phyloP scores from a whole-genome alignment of 208 protist genomes.

The Trypanosoma congolense region DNA sequence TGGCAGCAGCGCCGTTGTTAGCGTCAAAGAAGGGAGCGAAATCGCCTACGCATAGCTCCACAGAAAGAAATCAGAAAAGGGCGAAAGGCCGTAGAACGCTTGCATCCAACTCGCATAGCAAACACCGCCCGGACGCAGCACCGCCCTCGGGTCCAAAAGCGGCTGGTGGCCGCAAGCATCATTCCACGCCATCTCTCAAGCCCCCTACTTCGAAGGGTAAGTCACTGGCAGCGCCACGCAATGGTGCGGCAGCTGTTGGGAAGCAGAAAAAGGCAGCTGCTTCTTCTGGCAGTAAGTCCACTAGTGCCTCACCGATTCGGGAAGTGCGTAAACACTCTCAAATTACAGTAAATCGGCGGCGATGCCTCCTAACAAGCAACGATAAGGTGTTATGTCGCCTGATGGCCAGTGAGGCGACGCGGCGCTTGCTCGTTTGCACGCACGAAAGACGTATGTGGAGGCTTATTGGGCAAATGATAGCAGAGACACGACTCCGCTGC shows the following conservation, averaged over 20 bases:
- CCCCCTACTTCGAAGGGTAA: no score
- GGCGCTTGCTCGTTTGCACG: background rate
- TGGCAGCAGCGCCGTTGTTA: background rate
- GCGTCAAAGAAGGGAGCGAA: background rate
- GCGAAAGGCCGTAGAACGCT: background rate
- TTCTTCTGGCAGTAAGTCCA: background rate
- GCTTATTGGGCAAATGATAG: background rate
- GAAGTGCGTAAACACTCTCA: background rate
- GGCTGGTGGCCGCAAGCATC: no score
- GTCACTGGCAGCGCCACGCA: no score
- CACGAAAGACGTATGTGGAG: slow-evolving; percentile 2
- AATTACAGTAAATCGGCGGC: background rate
- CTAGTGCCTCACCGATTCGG: background rate
- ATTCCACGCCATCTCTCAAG: no score
- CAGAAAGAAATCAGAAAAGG: background rate
- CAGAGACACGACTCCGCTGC: slow-evolving; percentile 15
- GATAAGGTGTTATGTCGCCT: slow-evolving; percentile 6
- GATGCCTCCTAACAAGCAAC: background rate
- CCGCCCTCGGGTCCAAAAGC: no score
- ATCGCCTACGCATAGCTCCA: no score
- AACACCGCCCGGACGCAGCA: no score
- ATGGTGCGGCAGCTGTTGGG: no score
- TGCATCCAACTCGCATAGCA: no score
- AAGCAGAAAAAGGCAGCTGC: background rate
- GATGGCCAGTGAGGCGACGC: slow-evolving; percentile 3